A percentile compares a stretch with the other conserved stretches of the same genome.
These are phyloP conservation scores for Lycium ferocissimum DNA, from an alignment of 257 asterid species.

Conservation along the genomic window DNA sequence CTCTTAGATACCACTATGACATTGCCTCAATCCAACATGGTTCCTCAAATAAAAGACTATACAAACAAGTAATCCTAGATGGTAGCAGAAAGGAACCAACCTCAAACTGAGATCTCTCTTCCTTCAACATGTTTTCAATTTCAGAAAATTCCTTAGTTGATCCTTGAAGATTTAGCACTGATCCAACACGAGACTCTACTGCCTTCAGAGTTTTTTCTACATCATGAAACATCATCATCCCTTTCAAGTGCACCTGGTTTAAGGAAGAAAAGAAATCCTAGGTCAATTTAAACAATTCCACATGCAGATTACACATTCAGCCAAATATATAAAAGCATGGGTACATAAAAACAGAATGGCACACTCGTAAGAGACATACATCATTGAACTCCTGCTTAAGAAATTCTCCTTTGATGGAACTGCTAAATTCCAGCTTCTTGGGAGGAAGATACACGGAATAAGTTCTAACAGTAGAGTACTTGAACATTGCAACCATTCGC, in stretches of 20 bases:
- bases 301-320: background rate
- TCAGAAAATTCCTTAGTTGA: conserved; percentile 65
- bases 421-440: conserved; percentile 69
- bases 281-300: conserved; percentile 25
- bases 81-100: conserved; percentile 45
- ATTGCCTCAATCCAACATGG: conserved; percentile 19
- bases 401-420: conserved; percentile 60
- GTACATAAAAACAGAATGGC: background rate
- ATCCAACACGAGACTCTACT: conserved; percentile 57
- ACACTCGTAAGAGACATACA: conserved; percentile 50
- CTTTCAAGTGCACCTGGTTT: conserved; percentile 63
- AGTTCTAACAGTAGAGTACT: conserved; percentile 72
- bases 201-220: conserved; percentile 71
- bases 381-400: conserved; percentile 68
- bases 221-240: conserved; percentile 71
- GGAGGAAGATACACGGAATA: conserved; percentile 87
- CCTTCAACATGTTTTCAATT: conserved; percentile 74
- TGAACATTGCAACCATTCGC: conserved; percentile 90
- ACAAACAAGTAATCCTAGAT: conserved; percentile 11
- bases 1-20: background rate
- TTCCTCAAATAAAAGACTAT: background rate
- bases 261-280: conserved; percentile 15
- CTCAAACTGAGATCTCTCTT: conserved; percentile 85
- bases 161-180: conserved; percentile 68
- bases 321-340: conserved; percentile 17